phyloP scores from a whole-genome alignment of 108 stramenopile genomes.

The Cyclotella cryptica region DNA sequence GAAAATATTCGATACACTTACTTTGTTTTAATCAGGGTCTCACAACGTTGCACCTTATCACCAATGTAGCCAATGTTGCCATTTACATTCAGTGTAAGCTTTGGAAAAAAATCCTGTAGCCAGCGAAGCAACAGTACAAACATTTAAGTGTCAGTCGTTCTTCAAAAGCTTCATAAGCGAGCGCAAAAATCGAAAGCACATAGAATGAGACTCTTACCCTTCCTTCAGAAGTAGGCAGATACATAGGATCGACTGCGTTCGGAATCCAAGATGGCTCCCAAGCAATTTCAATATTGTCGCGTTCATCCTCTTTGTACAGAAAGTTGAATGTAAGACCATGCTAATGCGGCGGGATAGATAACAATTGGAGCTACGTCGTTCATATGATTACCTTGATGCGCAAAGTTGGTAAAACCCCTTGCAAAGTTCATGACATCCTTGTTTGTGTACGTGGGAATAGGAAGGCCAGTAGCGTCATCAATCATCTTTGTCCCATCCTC shows the following conservation, averaged over 20 bases:
- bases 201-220: slow-evolving; percentile 4
- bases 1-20: no score
- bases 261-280: slow-evolving; percentile 5
- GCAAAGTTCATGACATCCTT: slow-evolving; percentile 54
- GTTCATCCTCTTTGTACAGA: no score
- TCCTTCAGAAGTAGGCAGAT: slow-evolving; percentile 37
- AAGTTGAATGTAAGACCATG: no score
- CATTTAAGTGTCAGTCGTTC: background rate
- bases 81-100: slow-evolving; percentile 5
- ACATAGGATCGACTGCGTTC: slow-evolving; percentile 39
- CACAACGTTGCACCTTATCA: slow-evolving; percentile 15
- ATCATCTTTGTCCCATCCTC: slow-evolving; percentile 53
- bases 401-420: slow-evolving; percentile 42
- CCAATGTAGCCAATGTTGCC: slow-evolving; percentile 20
- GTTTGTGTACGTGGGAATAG: slow-evolving; percentile 43
- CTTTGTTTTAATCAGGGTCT: background rate
- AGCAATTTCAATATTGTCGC: slow-evolving; percentile 19
- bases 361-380: no score
- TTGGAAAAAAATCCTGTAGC: slow-evolving; percentile 32
- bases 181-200: background rate
- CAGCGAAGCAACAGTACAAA: background rate
- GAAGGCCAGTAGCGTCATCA: slow-evolving; percentile 30
- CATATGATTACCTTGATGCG: no score
- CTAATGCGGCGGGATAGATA: no score
- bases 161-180: no score